These are phyloP conservation scores for Sporothrix luriei DNA, from an alignment of 2,329 filamentous ascomycete genomes.

Conservation along the genomic window DNA sequence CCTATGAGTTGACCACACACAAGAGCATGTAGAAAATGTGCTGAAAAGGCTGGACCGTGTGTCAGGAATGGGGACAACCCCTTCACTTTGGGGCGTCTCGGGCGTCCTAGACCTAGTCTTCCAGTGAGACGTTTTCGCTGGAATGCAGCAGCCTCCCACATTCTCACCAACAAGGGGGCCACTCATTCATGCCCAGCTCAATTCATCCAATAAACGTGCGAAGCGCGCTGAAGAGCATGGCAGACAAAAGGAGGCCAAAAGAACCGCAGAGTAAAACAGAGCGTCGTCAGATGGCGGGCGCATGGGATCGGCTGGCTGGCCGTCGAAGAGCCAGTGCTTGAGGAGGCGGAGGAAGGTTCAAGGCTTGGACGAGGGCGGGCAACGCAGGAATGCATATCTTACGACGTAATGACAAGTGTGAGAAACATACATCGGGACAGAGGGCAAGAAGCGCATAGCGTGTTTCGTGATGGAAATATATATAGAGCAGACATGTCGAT, in stretches of 20 bases:
- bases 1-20: not conserved
- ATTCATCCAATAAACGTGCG: not conserved
- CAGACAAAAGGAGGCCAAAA: not conserved
- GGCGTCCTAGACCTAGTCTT: not conserved
- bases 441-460: slow-evolving; percentile 7
- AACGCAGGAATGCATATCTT: slow-evolving; percentile 8
- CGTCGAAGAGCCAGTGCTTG: not conserved
- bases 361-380: not conserved
- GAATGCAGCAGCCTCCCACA: slow-evolving; percentile 23
- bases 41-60: not conserved
- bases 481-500: slow-evolving; percentile 19
- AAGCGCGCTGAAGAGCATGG: not conserved
- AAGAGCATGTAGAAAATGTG: not conserved
- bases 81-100: not conserved
- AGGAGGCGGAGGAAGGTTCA: not conserved
- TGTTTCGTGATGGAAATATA: slow-evolving; percentile 15
- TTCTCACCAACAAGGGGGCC: slow-evolving; percentile 15
- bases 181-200: not conserved
- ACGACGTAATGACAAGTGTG: not conserved
- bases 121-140: not conserved
- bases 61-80: slow-evolving; percentile 18
- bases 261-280: not conserved
- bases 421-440: not conserved
- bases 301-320: slow-evolving; percentile 23
- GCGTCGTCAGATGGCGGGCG: not conserved